Evolutionary conservation across 805 yeast species (phyloP).

Genomic region (Sporopachydermia lactativora): DNA sequence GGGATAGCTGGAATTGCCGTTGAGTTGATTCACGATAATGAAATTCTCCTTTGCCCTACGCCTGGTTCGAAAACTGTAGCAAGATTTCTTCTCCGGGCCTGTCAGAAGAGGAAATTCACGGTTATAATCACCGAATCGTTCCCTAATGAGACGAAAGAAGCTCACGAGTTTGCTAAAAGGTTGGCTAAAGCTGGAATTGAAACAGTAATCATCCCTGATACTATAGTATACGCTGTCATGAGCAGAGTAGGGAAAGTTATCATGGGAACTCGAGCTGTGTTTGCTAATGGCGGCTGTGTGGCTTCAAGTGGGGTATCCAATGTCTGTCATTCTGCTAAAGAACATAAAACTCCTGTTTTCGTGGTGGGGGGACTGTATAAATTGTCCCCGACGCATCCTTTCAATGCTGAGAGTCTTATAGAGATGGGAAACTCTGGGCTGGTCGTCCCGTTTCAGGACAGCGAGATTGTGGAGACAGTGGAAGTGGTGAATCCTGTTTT

Average conservation of each 20-base stretch:
- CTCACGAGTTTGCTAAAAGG: slow-evolving; percentile 68
- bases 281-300: slow-evolving; percentile 92
- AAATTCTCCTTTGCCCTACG: slow-evolving; percentile 66
- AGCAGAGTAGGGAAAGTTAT: slow-evolving; percentile 93
- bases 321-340: slow-evolving; percentile 92
- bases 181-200: slow-evolving; percentile 80
- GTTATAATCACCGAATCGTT: slow-evolving; percentile 80
- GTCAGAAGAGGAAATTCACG: slow-evolving; percentile 80
- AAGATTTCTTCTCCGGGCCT: slow-evolving; percentile 74
- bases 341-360: slow-evolving; percentile 90
- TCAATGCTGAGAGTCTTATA: slow-evolving; percentile 65
- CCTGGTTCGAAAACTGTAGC: slow-evolving; percentile 84
- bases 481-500: slow-evolving; percentile 78
- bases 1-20: slow-evolving; percentile 83
- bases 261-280: slow-evolving; percentile 82
- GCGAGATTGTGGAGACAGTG: slow-evolving; percentile 46
- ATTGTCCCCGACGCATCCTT: slow-evolving; percentile 85
- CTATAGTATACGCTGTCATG: slow-evolving; percentile 91
- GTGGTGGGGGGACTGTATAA: slow-evolving; percentile 91
- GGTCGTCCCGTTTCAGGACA: slow-evolving; percentile 64
- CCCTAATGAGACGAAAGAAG: slow-evolving; percentile 71
- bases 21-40: slow-evolving; percentile 86
- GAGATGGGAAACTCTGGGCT: slow-evolving; percentile 93
- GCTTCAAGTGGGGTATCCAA: slow-evolving; percentile 83
- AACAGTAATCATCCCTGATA: slow-evolving; percentile 83